Conservation (phyloP, 139 green algal species). For the Chlamydomonas schloesseri region DNA sequence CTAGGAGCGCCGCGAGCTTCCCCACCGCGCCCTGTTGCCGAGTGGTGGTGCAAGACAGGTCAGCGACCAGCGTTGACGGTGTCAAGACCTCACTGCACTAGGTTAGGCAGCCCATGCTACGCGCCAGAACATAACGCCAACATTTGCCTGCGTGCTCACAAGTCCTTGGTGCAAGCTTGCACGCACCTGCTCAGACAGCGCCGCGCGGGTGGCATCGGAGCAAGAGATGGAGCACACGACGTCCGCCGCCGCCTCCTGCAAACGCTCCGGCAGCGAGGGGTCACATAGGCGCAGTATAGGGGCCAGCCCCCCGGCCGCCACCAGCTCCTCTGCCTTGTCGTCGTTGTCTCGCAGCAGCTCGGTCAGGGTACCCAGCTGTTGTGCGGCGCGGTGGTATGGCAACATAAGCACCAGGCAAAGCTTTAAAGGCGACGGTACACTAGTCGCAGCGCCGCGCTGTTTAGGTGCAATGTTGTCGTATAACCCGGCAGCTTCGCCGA, state of each 20-base stretch:
- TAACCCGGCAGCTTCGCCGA: too few species aligned
- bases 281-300: constrained; percentile 9
- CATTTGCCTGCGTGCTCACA: too few species aligned
- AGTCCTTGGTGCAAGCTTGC: too few species aligned
- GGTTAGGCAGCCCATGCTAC: too few species aligned
- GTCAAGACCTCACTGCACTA: too few species aligned
- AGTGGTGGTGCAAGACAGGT: neutral
- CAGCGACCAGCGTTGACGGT: too few species aligned
- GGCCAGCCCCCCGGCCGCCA: constrained; percentile 6
- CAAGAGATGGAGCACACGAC: constrained; percentile 35
- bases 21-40: constrained; percentile 19
- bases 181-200: constrained; percentile 28
- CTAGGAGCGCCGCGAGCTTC: constrained; percentile 1
- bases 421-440: too few species aligned
- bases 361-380: constrained; percentile 5
- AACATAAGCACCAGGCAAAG: too few species aligned
- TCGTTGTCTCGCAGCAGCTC: constrained; percentile 29
- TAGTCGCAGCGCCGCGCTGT: too few species aligned
- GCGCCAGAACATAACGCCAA: too few species aligned
- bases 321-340: constrained; percentile 14
- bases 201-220: neutral
- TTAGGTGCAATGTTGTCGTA: too few species aligned
- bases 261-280: constrained; percentile 5
- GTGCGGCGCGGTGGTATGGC: too few species aligned
- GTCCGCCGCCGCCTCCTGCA: constrained; percentile 52